Conservation (phyloP, 2,329 filamentous ascomycete species). For the Fusarium redolens region DNA sequence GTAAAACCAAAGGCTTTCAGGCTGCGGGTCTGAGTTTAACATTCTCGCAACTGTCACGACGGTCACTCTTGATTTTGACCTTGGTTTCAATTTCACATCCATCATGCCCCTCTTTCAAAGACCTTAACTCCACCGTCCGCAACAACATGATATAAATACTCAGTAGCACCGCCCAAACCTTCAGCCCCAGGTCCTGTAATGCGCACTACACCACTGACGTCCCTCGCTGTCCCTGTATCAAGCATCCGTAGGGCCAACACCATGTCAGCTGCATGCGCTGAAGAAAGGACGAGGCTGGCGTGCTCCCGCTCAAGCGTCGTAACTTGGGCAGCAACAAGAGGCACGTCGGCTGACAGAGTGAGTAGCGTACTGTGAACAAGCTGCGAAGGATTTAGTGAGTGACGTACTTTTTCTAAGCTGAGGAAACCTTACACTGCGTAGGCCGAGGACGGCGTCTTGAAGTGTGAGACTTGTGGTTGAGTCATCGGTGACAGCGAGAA, state of each 20-base stretch:
- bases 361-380: slow-evolving; percentile 74
- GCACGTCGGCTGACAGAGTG: slow-evolving; percentile 77
- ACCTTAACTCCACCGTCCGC: slow-evolving; percentile 84
- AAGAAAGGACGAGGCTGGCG: slow-evolving; percentile 74
- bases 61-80: neutral
- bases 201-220: slow-evolving; percentile 89
- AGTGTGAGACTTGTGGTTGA: slow-evolving; percentile 59
- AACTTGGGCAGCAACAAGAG: slow-evolving; percentile 70
- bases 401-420: neutral
- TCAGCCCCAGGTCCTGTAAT: slow-evolving; percentile 65
- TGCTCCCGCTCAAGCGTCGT: slow-evolving; percentile 78
- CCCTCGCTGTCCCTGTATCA: slow-evolving; percentile 88
- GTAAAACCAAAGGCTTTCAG: neutral
- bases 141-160: slow-evolving; percentile 84
- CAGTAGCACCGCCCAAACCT: slow-evolving; percentile 65
- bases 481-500: slow-evolving; percentile 69
- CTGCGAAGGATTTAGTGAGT: slow-evolving; percentile 50
- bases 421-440: slow-evolving; percentile 68
- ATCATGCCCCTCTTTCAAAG: slow-evolving; percentile 77
- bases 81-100: neutral
- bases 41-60: neutral
- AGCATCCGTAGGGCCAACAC: slow-evolving; percentile 79
- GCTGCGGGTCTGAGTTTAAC: neutral
- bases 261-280: slow-evolving; percentile 80
- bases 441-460: slow-evolving; percentile 65